Percentiles rank a stretch among this genome's conserved stretches.
Evolutionary conservation across 2,329 filamentous ascomycete species (phyloP).

Genomic region (Knufia petricola): DNA sequence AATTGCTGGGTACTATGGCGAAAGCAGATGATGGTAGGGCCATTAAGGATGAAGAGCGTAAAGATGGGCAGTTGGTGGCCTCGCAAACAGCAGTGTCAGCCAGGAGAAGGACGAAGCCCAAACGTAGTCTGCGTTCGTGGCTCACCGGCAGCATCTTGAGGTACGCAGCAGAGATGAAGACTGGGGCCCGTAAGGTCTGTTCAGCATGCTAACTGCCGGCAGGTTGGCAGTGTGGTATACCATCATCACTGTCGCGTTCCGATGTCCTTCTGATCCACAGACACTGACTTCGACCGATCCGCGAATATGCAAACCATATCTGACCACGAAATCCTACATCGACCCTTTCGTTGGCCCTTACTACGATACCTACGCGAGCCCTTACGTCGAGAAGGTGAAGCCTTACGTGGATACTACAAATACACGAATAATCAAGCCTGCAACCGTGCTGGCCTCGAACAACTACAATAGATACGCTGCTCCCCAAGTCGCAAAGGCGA

Average conservation of each 20-base stretch:
- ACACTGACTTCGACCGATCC: conserved; percentile 62
- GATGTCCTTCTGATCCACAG: conserved; percentile 63
- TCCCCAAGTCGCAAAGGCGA: conserved; percentile 59
- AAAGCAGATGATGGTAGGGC: conserved; percentile 15
- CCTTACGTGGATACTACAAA: conserved; percentile 59
- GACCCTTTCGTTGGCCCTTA: conserved; percentile 73
- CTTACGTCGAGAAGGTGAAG: conserved; percentile 65
- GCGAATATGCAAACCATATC: conserved; percentile 71
- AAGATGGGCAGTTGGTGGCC: background rate
- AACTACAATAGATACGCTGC: conserved; percentile 62
- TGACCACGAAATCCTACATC: conserved; percentile 55
- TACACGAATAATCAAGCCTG: conserved; percentile 57
- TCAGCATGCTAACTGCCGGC: conserved; percentile 9
- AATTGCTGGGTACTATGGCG: conserved; percentile 11
- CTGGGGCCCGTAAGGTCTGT: background rate
- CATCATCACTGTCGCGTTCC: conserved; percentile 69
- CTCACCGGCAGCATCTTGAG: conserved; percentile 44
- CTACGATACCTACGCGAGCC: conserved; percentile 73
- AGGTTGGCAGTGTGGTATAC: conserved; percentile 80
- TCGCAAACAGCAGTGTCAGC: background rate
- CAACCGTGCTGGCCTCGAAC: conserved; percentile 51
- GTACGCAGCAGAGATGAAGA: conserved; percentile 31
- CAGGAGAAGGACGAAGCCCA: conserved; percentile 4
- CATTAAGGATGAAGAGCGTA: conserved; percentile 9
- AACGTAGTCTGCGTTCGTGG: conserved; percentile 20